phyloP scores from a whole-genome alignment of 352 stramenopile genomes.

The Blastocystis sp. region DNA sequence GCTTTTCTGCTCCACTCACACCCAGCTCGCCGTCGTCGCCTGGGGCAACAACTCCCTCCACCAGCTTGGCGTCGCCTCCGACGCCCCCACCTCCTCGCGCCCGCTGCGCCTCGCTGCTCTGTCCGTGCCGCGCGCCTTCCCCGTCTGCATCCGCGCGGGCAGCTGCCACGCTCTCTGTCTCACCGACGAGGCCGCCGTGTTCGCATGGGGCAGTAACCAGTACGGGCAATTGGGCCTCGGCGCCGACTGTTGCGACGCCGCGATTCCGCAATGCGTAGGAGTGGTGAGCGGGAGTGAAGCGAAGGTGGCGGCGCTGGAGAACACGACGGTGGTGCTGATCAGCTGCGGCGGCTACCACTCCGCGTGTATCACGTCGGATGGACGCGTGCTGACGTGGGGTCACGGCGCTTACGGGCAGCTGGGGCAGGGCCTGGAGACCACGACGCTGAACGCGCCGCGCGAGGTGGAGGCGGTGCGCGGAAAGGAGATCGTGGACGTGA shows the following conservation, averaged over 20 bases:
- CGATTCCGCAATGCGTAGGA: constrained; percentile 71
- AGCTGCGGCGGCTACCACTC: constrained; percentile 74
- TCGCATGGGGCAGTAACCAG: constrained; percentile 55
- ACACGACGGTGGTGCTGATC: constrained; percentile 72
- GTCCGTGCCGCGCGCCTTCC: too few species aligned
- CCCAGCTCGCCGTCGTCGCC: background rate
- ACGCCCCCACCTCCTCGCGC: background rate
- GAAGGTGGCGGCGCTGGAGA: constrained; percentile 56
- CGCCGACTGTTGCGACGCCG: background rate
- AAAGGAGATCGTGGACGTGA: constrained; percentile 73
- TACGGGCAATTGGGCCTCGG: constrained; percentile 12
- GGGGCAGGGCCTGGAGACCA: constrained; percentile 71
- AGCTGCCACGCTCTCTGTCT: constrained; percentile 54
- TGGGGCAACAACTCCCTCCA: constrained; percentile 30
- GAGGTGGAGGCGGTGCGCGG: background rate
- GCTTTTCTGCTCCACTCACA: background rate
- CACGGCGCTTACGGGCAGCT: constrained; percentile 78
- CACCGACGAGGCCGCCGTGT: constrained; percentile 53
- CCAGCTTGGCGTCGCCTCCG: constrained; percentile 6
- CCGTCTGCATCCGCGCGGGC: background rate
- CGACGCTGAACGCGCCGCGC: constrained; percentile 68
- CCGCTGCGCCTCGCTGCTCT: background rate
- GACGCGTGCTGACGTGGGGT: constrained; percentile 75
- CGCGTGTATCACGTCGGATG: constrained; percentile 70
- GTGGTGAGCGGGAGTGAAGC: constrained; percentile 19